Evolutionary conservation across 768 basidiomycete genomes (phyloP), one percentile per base, ranked within the genome.

Genomic region (Clitopilus hobsonii): DNA sequence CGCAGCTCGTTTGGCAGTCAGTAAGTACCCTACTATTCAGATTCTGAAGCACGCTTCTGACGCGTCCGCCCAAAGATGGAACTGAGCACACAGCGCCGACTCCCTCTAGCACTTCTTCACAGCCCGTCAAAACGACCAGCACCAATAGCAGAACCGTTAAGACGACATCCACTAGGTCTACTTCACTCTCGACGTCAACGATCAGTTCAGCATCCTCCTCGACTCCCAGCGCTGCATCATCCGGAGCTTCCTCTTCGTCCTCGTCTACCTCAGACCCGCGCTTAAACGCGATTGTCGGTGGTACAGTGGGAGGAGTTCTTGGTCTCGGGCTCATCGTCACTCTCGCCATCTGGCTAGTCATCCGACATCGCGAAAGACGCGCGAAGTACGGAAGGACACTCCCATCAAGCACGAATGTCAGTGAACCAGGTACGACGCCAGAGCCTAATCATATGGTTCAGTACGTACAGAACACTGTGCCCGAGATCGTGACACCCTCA

Each of bases 251-350:
- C 22, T 49, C 59, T n/a, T 49, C 25, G 5, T 60, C 5, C 49
- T 29, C 11, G 2, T 64, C 23, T 23, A 22, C 25, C 22, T 16
- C 73, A 8, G 69, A 74, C 60, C 63, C 64, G 7, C 70, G 83
- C 18, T 74, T 76, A 1, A 82, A 79, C 28, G 77, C 78, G n/a
- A 68, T 75, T 23, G 69, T 80, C 6, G 78, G 76, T 16, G 76
- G 71, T 2, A 47, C 76, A 6, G 58, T 74, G 11, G 75, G 68
- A 20, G 32, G 32, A 36, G 10, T 36, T 4, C 32, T 36, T n/a
- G 32, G 32, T n/a, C 52, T 74, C 20, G 68, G 66, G 3, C 38
- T 75, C 27, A 56, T 80, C n/a, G 65, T 54, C 16, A 73, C 60
- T 3, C 22, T 67, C 6, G 52, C 62, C 10, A 74, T 49, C 49